Base-by-base conservation (phyloP, 2,329 filamentous ascomycete genomes). In the Xenoacremonium recifei region DNA sequence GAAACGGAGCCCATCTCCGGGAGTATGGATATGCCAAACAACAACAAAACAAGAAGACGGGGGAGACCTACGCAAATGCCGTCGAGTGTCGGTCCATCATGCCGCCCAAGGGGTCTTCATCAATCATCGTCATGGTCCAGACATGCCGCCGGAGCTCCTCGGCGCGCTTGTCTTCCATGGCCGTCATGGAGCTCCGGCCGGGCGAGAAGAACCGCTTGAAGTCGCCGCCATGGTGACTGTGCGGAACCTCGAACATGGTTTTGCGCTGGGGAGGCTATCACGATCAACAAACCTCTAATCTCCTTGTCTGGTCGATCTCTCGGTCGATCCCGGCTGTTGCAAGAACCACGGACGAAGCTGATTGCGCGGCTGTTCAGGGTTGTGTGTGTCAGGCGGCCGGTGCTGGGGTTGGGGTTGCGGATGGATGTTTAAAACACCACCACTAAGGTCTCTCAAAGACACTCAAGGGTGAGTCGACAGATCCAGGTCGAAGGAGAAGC, bases 111-210 rank as follows among this genome's bases (percentile, higher is more conserved):
- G 53, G 51, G 30, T 57, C 48, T 20, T 58, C 55, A 33, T 58
- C 55, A 27, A 57, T 53, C 55, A 58, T 58, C 23, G 55, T 58
- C 13, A 51, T 48, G 7, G 50, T 49, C 55, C 55, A 58, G 7
- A 55, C 55, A 35, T 57, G 55, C 29, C 46, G 54, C 12, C 55
- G 53, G 37, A 58, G 57, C 33, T 56, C 55, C 10, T 58, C 55
- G 21, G 55, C 55, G 20, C 48, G 42, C 46, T 49, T 58, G 34
- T 58, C 53, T 21, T 58, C 55, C 18, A 58, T 40, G 13, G 55
- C 53, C 16, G 55, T 48, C 55, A 58, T 57, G 29, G 55, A 58
- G 43, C 55, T 55, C 36, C 55, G 54, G 3, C 53, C 53, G 25
- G 44, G 47, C 12, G 57, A 54, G 42, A 58, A 58, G 48, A 55